A percentile compares a stretch with the other conserved stretches of the same genome.
Evolutionary conservation across 805 yeast species (phyloP).

Genomic region (Barnettozyma populi): DNA sequence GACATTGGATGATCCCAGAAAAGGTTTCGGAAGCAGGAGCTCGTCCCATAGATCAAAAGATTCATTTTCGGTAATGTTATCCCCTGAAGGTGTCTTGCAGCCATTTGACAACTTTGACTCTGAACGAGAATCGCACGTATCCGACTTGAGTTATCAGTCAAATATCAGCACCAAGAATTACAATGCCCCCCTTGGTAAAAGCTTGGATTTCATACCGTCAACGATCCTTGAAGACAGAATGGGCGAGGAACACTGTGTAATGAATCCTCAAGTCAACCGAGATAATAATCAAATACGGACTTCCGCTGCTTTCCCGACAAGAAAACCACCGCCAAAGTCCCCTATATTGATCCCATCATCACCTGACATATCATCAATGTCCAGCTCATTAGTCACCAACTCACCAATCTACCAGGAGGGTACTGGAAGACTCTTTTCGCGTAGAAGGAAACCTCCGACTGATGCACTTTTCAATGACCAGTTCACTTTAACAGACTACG

Average conservation of each 20-base stretch:
- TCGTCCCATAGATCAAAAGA: constrained; percentile 2
- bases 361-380: background rate
- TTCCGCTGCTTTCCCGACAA: background rate
- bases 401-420: constrained; percentile 3
- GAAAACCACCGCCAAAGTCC: constrained; percentile 24
- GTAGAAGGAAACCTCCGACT: constrained; percentile 23
- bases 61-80: background rate
- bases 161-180: background rate
- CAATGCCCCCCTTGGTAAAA: background rate
- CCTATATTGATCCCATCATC: constrained; percentile 8
- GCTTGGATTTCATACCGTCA: constrained; percentile 2
- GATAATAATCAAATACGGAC: background rate
- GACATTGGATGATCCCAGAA: background rate
- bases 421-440: constrained; percentile 15
- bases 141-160: constrained; percentile 6
- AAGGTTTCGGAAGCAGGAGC: background rate
- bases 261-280: background rate
- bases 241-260: background rate
- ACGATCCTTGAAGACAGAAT: constrained; percentile 4
- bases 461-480: constrained; percentile 3
- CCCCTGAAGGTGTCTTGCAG: background rate
- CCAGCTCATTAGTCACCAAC: background rate
- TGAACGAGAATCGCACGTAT: background rate
- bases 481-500: constrained; percentile 2
- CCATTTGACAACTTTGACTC: background rate